phyloP scores from a whole-genome alignment of 225 moss, liverwort and hornwort genomes.

The Ulota crispa region DNA sequence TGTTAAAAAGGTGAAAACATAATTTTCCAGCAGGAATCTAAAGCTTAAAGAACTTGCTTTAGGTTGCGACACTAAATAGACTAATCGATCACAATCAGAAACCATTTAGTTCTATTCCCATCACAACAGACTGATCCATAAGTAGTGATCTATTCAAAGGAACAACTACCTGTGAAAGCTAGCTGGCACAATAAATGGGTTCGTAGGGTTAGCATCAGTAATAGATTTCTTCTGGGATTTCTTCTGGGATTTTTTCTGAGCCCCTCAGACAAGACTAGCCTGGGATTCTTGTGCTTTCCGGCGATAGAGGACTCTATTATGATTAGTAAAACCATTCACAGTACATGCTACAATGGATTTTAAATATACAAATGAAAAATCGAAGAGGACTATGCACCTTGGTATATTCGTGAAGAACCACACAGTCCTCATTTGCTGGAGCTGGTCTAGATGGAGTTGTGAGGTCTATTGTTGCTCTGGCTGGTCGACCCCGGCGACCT shows the following conservation, averaged over 20 bases:
- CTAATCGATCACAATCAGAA: neutral
- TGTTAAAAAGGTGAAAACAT: neutral
- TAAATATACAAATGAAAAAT: neutral
- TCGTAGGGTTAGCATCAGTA: neutral
- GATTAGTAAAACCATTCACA: neutral
- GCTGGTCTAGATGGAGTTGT: constrained; percentile 40
- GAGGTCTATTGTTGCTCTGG: constrained; percentile 54
- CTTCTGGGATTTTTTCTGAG: neutral
- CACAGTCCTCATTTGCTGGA: constrained; percentile 39
- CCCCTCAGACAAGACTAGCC: neutral
- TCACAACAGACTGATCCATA: neutral
- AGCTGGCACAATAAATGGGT: neutral
- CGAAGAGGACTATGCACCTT: constrained; percentile 28
- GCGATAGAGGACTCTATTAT: neutral
- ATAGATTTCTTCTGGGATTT: neutral
- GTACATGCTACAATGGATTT: neutral
- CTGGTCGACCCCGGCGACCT: constrained; percentile 29
- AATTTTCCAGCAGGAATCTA: neutral
- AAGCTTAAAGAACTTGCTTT: neutral
- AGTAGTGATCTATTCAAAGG: neutral
- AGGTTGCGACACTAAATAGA: neutral
- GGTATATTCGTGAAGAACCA: constrained; percentile 36
- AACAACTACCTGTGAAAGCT: neutral
- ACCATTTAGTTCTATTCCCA: neutral
- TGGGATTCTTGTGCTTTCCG: neutral